Percentiles rank a stretch among this genome's conserved stretches.
Conservation (phyloP, 495 filamentous ascomycete species). For the Penicillium samsonianum region DNA sequence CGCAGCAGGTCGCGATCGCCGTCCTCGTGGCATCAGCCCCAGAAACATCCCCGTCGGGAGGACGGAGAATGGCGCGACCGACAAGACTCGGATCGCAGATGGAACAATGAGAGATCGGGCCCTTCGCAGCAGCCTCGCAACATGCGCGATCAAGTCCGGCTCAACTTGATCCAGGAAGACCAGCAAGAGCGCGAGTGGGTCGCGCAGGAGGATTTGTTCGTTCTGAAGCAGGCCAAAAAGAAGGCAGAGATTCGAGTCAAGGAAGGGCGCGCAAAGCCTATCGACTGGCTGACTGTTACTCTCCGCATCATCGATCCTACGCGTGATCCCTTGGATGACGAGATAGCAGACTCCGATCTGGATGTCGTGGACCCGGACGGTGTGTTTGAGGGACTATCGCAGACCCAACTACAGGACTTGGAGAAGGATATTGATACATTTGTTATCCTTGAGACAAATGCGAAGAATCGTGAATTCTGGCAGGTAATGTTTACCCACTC, state of each 20-base stretch:
- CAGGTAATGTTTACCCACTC: constrained; percentile 47
- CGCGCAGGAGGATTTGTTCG: constrained; percentile 92
- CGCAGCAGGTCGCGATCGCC: constrained; percentile 49
- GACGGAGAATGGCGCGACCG: constrained; percentile 34
- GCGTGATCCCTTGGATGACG: constrained; percentile 75
- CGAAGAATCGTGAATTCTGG: constrained; percentile 85
- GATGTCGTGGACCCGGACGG: constrained; percentile 80
- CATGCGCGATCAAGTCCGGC: constrained; percentile 53
- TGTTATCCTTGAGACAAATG: constrained; percentile 73
- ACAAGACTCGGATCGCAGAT: constrained; percentile 23
- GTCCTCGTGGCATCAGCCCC: constrained; percentile 39
- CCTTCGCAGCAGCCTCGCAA: constrained; percentile 34
- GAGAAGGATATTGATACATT: constrained; percentile 88
- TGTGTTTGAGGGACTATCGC: constrained; percentile 74
- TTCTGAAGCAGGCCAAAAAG: constrained; percentile 95
- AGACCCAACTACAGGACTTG: constrained; percentile 71
- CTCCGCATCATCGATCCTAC: constrained; percentile 85
- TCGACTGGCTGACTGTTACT: constrained; percentile 94
- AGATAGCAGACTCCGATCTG: constrained; percentile 73
- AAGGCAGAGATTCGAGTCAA: constrained; percentile 97
- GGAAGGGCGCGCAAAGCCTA: constrained; percentile 85
- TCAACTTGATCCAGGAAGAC: constrained; percentile 67
- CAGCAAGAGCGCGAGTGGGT: constrained; percentile 84
- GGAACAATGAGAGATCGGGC: constrained; percentile 26
- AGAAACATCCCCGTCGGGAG: constrained; percentile 40